These are phyloP conservation scores for Leishmania turanica DNA, from an alignment of 208 protist genomes.

Conservation along the genomic window DNA sequence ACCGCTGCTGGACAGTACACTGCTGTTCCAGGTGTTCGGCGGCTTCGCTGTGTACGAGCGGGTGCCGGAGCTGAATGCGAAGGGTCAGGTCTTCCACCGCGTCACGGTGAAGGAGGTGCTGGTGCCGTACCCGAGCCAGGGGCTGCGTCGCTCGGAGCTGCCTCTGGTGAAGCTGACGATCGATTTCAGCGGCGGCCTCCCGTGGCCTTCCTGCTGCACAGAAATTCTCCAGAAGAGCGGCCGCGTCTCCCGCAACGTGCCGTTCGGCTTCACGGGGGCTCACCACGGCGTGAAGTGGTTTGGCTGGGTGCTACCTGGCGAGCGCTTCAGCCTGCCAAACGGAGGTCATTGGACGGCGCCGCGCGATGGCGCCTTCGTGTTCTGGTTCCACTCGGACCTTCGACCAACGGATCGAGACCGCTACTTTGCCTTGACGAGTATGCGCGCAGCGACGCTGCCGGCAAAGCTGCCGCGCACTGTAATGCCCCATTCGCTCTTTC, in stretches of 20 bases:
- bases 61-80: constrained; percentile 3
- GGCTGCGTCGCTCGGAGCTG: constrained; percentile 50
- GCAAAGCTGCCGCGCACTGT: constrained; percentile 44
- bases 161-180: constrained; percentile 35
- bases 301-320: constrained; percentile 73
- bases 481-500: constrained; percentile 62
- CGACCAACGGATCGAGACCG: constrained; percentile 71
- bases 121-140: constrained; percentile 53
- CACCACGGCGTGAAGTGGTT: constrained; percentile 59
- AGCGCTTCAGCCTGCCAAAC: constrained; percentile 59
- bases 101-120: constrained; percentile 61
- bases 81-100: constrained; percentile 10
- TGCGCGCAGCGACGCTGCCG: constrained; percentile 50
- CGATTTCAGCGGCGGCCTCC: constrained; percentile 64
- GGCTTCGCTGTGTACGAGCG: constrained; percentile 64
- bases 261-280: constrained; percentile 53
- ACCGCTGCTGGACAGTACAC: constrained; percentile 31
- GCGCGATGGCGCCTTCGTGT: constrained; percentile 75
- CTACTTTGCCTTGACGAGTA: constrained; percentile 72
- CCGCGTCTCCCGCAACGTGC: constrained; percentile 51
- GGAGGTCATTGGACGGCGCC: constrained; percentile 50
- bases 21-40: constrained; percentile 75
- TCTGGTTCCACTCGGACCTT: constrained; percentile 71
- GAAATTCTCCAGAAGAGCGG: constrained; percentile 50
- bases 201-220: constrained; percentile 81